Conservation (phyloP, 1,284 basidiomycete genomes). For the Ustilago loliicola region DNA sequence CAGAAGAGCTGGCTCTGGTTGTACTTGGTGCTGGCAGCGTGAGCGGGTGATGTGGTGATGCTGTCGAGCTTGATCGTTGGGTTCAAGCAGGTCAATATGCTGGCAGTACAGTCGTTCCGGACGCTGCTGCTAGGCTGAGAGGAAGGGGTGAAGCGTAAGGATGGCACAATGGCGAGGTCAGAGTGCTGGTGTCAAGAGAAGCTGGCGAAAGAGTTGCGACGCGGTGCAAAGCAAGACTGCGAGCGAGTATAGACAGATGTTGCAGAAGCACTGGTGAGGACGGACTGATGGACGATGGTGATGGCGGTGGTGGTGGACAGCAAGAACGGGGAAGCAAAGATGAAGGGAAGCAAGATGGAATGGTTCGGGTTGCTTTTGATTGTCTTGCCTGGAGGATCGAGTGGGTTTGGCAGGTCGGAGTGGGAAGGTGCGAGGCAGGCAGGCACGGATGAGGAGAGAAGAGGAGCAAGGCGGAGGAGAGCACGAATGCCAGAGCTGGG, state of each 20-base stretch:
- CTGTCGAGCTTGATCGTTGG: not conserved
- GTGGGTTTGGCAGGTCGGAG: not conserved
- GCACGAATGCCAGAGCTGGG: constrained; percentile 11
- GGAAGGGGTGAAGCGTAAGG: not conserved
- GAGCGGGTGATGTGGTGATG: not conserved
- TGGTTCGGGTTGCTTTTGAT: constrained; percentile 3
- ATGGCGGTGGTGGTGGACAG: not conserved
- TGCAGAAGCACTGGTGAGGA: not conserved
- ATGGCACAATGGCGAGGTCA: not conserved
- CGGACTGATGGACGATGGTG: not conserved
- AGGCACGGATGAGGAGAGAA: not conserved
- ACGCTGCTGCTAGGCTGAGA: constrained; percentile 18
- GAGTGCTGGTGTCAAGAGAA: not conserved
- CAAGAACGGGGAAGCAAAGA: constrained; percentile 1
- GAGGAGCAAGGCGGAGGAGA: not conserved
- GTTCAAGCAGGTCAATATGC: not conserved
- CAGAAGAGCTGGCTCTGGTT: not conserved
- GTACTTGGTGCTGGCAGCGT: not conserved
- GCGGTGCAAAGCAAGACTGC: not conserved
- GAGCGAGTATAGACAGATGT: not conserved
- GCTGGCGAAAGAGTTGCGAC: not conserved
- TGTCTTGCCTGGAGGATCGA: constrained; percentile 14
- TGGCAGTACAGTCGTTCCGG: constrained; percentile 25
- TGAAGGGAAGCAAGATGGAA: constrained; percentile 9
- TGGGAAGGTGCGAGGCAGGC: not conserved